Conservation (phyloP, 169 alveolate species). For the Plasmodium gonderi region DNA sequence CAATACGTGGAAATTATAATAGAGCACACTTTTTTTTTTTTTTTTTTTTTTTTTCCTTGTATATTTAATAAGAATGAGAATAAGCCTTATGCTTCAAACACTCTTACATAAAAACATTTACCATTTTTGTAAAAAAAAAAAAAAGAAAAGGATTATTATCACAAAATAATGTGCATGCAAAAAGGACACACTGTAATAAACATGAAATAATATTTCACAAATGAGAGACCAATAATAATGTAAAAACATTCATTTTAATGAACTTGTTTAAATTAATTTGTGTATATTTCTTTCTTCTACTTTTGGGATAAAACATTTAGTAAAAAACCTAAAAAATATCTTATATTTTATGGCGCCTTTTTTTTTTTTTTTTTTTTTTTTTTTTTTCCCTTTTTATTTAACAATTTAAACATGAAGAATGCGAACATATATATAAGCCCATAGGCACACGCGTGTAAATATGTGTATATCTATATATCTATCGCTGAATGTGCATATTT, state of each 20-base stretch:
- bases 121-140: neutral
- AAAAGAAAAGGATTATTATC: neutral
- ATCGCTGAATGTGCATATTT: no score
- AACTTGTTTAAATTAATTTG: neutral
- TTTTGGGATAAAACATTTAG: neutral
- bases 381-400: neutral
- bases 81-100: neutral
- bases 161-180: neutral
- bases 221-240: neutral
- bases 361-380: neutral
- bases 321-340: neutral
- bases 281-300: neutral
- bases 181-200: neutral
- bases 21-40: neutral
- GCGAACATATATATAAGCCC: neutral
- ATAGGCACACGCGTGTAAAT: neutral
- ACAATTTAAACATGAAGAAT: neutral
- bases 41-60: neutral
- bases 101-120: neutral
- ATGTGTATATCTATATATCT: no score
- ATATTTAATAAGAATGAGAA: neutral
- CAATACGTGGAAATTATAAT: neutral
- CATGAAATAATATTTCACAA: neutral
- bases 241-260: neutral
- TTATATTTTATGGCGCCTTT: neutral